Evolutionary conservation across 176 grass and related monocot genomes (phyloP).

Genomic region (Echinochloa phyllopogon): DNA sequence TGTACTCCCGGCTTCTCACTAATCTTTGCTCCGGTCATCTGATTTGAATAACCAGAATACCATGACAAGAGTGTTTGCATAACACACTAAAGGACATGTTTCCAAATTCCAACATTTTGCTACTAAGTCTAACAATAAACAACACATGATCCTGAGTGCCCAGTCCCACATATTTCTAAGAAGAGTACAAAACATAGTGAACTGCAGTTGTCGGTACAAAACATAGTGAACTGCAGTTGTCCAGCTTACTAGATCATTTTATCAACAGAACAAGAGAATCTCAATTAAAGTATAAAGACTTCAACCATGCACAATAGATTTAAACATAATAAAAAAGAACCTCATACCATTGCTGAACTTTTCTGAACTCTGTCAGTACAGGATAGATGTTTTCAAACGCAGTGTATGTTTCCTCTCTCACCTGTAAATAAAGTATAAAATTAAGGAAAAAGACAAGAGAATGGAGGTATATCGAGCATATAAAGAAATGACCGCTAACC

Average conservation of each 20-base stretch:
- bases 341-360: slow-evolving; percentile 86
- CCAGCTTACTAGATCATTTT: not conserved
- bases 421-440: slow-evolving; percentile 51
- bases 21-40: not conserved
- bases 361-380: slow-evolving; percentile 85
- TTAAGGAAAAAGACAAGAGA: not conserved
- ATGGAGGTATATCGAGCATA: not conserved
- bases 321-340: not conserved
- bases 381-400: slow-evolving; percentile 98
- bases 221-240: not conserved
- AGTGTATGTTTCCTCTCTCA: slow-evolving; percentile 97
- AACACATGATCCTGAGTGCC: not conserved
- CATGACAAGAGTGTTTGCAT: not conserved
- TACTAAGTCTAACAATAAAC: not conserved
- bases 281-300: not conserved
- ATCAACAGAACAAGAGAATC: slow-evolving; percentile 17
- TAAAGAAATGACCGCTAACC: slow-evolving; percentile 47
- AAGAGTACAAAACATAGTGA: not conserved
- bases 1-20: not conserved
- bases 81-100: not conserved
- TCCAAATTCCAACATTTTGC: not conserved
- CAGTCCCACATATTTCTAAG: not conserved
- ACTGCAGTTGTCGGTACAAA: not conserved
- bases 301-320: not conserved
- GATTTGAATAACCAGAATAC: not conserved